Percentiles rank a stretch among this genome's conserved stretches.
Conservation (phyloP, 768 basidiomycete species). For the Serendipita sp. region DNA sequence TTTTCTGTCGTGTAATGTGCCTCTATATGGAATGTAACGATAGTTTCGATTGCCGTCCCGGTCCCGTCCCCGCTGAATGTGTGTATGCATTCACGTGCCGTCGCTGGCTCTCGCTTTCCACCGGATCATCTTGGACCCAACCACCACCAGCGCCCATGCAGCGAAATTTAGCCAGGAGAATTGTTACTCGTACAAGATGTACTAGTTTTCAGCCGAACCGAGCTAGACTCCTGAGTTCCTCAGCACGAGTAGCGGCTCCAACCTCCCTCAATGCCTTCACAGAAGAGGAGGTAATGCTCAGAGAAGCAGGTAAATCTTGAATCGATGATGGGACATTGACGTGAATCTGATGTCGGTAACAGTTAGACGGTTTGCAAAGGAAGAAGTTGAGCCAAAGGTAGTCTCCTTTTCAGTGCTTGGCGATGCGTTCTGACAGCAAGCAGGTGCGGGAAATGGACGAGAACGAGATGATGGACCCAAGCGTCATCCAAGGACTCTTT, state of each 20-base stretch:
- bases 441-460: slow-evolving; percentile 97
- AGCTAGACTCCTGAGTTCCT: not conserved
- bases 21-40: no score
- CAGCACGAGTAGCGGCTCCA: not conserved
- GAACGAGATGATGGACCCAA: slow-evolving; percentile 83
- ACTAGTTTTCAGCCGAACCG: not conserved
- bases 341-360: not conserved
- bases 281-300: slow-evolving; percentile 87
- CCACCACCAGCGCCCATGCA: no score
- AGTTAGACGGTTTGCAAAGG: slow-evolving; percentile 80
- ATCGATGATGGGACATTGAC: not conserved
- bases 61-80: no score
- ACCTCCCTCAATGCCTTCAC: slow-evolving; percentile 65
- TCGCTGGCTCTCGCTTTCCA: no score
- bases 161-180: no score
- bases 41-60: no score
- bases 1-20: no score
- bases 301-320: slow-evolving; percentile 53
- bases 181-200: no score
- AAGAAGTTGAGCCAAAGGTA: slow-evolving; percentile 56
- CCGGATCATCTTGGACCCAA: no score
- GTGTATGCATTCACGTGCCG: no score
- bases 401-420: no score
- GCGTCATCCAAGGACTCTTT: slow-evolving; percentile 72
- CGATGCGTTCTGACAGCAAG: no score